phyloP scores from a whole-genome alignment of 2,329 filamentous ascomycete genomes.

The Cercospora sojina region DNA sequence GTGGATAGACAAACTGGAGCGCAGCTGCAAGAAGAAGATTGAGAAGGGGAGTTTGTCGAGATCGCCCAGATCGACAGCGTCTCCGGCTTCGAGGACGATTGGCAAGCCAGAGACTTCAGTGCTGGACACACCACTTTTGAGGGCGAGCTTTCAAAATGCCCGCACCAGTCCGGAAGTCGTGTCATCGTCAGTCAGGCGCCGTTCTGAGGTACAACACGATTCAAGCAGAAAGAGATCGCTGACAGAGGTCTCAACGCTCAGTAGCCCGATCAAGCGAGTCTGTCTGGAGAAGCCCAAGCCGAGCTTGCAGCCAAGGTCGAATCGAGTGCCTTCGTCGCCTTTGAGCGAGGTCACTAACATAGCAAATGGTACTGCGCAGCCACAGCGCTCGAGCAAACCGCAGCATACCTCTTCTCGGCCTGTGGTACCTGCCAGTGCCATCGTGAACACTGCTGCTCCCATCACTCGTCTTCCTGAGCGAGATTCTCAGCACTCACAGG shows the following conservation, averaged over 20 bases:
- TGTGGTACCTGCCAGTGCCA: background rate
- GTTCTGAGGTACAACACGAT: background rate
- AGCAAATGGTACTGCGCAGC: conserved; percentile 9
- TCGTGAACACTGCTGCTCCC: background rate
- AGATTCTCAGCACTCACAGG: conserved; percentile 12
- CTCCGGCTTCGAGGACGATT: conserved; percentile 17
- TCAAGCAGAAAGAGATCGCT: background rate
- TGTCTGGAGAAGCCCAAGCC: background rate
- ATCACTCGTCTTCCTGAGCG: background rate
- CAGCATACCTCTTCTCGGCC: background rate
- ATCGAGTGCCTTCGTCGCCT: conserved; percentile 10
- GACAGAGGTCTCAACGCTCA: background rate
- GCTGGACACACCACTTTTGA: conserved; percentile 1
- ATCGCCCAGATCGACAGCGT: conserved; percentile 4
- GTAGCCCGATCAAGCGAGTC: conserved; percentile 7
- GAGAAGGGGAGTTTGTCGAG: conserved; percentile 29
- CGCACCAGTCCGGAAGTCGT: background rate
- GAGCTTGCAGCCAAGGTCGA: background rate
- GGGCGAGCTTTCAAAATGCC: background rate
- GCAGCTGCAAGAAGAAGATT: conserved; percentile 32
- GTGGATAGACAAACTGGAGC: conserved; percentile 63
- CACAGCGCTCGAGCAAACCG: background rate
- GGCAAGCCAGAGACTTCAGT: conserved; percentile 14
- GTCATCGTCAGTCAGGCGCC: background rate
- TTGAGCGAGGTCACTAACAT: conserved; percentile 24